Evolutionary conservation across 2,329 filamentous ascomycete species (phyloP).

Genomic region (Sarocladiaceae sp.): DNA sequence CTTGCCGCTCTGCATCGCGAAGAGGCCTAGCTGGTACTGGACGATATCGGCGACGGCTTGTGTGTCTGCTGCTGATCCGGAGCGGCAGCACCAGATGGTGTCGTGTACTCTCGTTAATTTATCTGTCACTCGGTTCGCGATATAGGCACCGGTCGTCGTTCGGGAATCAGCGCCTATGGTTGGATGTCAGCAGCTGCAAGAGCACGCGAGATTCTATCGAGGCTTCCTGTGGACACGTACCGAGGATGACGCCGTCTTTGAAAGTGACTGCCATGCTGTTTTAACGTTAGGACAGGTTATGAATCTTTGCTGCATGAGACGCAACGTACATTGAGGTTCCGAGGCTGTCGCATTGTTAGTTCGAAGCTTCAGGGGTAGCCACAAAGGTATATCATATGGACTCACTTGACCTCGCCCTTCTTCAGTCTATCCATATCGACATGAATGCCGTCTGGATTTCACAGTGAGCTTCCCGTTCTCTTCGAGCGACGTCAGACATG

Average conservation of each 20-base stretch:
- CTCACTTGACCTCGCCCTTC: slow-evolving; percentile 98
- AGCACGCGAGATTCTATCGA: background rate
- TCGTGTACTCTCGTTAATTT: slow-evolving; percentile 98
- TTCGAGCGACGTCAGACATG: slow-evolving; percentile 1
- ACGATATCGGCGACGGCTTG: slow-evolving; percentile 98
- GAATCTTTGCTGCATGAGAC: slow-evolving; percentile 14
- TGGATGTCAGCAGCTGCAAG: slow-evolving; percentile 14
- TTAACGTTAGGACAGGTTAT: slow-evolving; percentile 15
- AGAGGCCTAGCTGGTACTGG: slow-evolving; percentile 90
- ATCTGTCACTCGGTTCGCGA: slow-evolving; percentile 98
- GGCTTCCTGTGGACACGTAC: slow-evolving; percentile 31
- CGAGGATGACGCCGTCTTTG: slow-evolving; percentile 94
- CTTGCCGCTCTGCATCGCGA: slow-evolving; percentile 83
- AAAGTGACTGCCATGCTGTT: slow-evolving; percentile 96
- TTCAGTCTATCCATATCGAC: slow-evolving; percentile 98
- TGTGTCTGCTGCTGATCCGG: slow-evolving; percentile 93
- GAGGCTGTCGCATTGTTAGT: slow-evolving; percentile 52
- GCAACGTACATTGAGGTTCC: slow-evolving; percentile 87
- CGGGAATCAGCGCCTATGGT: slow-evolving; percentile 78
- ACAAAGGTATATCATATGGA: slow-evolving; percentile 13
- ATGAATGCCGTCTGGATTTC: slow-evolving; percentile 83
- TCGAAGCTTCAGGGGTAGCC: too few species aligned
- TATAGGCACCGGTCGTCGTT: slow-evolving; percentile 96
- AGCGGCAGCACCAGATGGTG: slow-evolving; percentile 99
- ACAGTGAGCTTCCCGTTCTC: slow-evolving; percentile 10